Conservation (phyloP, 164 flowering plant species). For the Malania oleifera region DNA sequence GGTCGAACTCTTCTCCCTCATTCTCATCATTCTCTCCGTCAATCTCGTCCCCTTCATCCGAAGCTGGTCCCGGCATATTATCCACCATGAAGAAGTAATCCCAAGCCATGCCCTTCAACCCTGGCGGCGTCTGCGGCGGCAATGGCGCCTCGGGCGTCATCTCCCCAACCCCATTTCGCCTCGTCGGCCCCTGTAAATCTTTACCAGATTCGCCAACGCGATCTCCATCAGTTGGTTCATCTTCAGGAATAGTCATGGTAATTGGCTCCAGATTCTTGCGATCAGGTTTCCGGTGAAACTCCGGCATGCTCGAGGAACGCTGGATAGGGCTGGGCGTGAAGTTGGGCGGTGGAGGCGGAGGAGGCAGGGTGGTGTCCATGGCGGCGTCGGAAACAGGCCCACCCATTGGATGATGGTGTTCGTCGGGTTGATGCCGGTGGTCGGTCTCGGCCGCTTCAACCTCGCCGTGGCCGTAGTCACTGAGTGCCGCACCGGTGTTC, state of each 20-base stretch:
- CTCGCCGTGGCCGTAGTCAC: constrained; percentile 77
- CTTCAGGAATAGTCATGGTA: constrained; percentile 26
- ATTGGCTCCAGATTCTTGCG: constrained; percentile 7
- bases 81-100: constrained; percentile 62
- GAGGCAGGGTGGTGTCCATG: constrained; percentile 36
- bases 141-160: constrained; percentile 16
- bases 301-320: constrained; percentile 67
- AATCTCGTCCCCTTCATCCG: constrained; percentile 32
- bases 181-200: constrained; percentile 12
- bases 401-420: constrained; percentile 3
- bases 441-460: constrained; percentile 15
- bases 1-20: constrained; percentile 17
- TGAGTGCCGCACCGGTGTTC: constrained; percentile 78
- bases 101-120: constrained; percentile 48
- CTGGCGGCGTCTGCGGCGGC: constrained; percentile 31
- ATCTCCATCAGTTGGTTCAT: constrained; percentile 21
- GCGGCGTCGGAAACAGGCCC: constrained; percentile 17
- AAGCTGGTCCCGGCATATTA: constrained; percentile 27
- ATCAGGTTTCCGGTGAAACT: constrained; percentile 21
- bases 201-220: constrained; percentile 11
- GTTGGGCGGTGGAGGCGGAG: constrained; percentile 63
- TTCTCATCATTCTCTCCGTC: too few relatives aligned
- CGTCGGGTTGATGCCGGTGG: constrained; percentile 5
- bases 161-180: constrained; percentile 18
- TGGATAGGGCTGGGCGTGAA: constrained; percentile 51